These are phyloP conservation scores for Paradendryphiella salina DNA, from an alignment of 2,329 filamentous ascomycete genomes.

Conservation along the genomic window DNA sequence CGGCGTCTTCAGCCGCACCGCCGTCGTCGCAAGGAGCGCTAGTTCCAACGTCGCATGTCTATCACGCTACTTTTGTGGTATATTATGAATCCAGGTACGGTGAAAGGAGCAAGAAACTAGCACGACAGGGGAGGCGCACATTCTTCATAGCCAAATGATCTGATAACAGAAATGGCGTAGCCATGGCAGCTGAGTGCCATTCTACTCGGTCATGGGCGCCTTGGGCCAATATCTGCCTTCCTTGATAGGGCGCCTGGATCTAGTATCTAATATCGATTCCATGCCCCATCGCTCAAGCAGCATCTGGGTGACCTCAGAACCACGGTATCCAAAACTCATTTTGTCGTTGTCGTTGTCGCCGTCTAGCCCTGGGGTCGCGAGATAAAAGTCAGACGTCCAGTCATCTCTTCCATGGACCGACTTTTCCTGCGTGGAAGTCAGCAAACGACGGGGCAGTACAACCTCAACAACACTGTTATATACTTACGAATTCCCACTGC, in stretches of 20 bases:
- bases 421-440: constrained; percentile 9
- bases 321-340: too few relatives aligned
- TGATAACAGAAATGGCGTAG: too few relatives aligned
- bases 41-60: constrained; percentile 9
- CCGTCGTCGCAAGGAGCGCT: background rate
- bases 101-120: too few relatives aligned
- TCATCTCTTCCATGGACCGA: background rate
- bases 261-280: background rate
- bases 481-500: constrained; percentile 27
- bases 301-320: too few relatives aligned
- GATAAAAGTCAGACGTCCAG: constrained; percentile 2
- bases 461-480: too few relatives aligned
- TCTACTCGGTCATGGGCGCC: too few relatives aligned
- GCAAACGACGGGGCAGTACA: too few relatives aligned
- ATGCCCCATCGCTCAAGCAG: constrained; percentile 21
- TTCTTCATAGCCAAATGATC: too few relatives aligned
- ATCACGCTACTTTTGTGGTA: background rate
- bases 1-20: constrained; percentile 4
- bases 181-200: too few relatives aligned
- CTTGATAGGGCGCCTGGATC: constrained; percentile 1
- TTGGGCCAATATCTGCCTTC: constrained; percentile 18
- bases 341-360: too few relatives aligned
- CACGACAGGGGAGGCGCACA: too few relatives aligned
- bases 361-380: background rate
- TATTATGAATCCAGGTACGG: background rate